Percentiles rank a stretch among this genome's conserved stretches.
phyloP scores from a whole-genome alignment of 371 early-diverging fungal genomes.

The Mucor racemosus region DNA sequence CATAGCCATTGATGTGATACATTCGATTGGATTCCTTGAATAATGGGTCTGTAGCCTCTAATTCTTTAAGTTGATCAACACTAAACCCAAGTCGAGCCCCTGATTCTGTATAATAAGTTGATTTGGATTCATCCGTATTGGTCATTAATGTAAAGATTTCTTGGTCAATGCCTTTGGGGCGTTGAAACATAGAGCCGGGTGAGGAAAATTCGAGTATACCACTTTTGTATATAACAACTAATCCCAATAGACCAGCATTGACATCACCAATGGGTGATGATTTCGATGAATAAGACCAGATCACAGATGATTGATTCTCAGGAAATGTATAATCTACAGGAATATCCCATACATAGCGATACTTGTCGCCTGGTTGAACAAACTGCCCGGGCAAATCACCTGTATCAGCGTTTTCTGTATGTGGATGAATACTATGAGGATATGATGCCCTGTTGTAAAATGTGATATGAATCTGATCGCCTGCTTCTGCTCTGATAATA shows the following conservation, averaged over 20 bases:
- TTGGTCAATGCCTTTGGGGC: conserved; percentile 37
- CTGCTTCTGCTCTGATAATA: conserved; percentile 57
- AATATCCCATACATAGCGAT: conserved; percentile 55
- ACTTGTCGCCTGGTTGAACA: conserved; percentile 40
- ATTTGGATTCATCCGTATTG: conserved; percentile 49
- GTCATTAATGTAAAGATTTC: conserved; percentile 54
- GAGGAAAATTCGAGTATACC: conserved; percentile 37
- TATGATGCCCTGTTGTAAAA: conserved; percentile 49
- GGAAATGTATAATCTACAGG: conserved; percentile 33
- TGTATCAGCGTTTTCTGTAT: conserved; percentile 13
- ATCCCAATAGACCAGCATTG: conserved; percentile 53
- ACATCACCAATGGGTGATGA: conserved; percentile 40
- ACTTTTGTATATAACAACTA: conserved; percentile 49
- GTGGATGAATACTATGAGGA: conserved; percentile 56
- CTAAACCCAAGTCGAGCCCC: conserved; percentile 31
- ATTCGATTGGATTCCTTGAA: conserved; percentile 54
- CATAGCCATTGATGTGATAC: conserved; percentile 58
- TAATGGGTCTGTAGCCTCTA: conserved; percentile 20
- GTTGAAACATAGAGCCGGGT: conserved; percentile 36
- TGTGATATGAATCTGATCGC: conserved; percentile 47
- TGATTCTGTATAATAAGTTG: conserved; percentile 43
- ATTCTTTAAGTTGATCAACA: conserved; percentile 10
- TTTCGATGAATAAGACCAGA: conserved; percentile 55
- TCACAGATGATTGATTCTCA: conserved; percentile 37
- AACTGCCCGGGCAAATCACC: conserved; percentile 23